Conservation (phyloP, 805 yeast genomes). For the Brettanomyces bruxellensis region DNA sequence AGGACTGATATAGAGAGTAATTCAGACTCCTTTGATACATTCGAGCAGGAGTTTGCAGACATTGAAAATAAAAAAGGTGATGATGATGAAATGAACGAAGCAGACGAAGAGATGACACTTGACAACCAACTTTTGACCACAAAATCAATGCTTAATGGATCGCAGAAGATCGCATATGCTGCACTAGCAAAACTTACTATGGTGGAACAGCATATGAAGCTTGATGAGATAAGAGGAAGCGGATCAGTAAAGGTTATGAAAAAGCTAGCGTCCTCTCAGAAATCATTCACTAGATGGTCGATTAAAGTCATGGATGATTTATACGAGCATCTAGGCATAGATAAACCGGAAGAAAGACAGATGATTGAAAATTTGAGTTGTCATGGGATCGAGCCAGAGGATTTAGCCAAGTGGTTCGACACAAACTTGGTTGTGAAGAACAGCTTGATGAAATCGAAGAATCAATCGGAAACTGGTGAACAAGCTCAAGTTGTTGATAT, state of each 20-base stretch:
- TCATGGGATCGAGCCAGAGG: slow-evolving; percentile 73
- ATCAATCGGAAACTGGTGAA: slow-evolving; percentile 3
- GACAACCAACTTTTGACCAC: slow-evolving; percentile 71
- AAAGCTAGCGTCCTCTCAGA: slow-evolving; percentile 57
- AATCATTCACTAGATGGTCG: slow-evolving; percentile 80
- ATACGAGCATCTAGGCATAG: slow-evolving; percentile 73
- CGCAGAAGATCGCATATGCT: slow-evolving; percentile 85
- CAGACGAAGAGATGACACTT: slow-evolving; percentile 34
- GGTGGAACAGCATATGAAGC: slow-evolving; percentile 73
- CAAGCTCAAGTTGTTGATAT: slow-evolving; percentile 17
- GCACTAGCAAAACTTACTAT: slow-evolving; percentile 72
- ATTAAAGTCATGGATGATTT: slow-evolving; percentile 59
- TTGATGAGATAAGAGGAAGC: slow-evolving; percentile 52
- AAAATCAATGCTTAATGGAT: slow-evolving; percentile 67
- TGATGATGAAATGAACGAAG: slow-evolving; percentile 2
- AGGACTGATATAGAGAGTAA: neutral
- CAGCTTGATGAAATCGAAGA: slow-evolving; percentile 30
- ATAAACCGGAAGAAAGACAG: slow-evolving; percentile 55
- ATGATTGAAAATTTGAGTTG: slow-evolving; percentile 84
- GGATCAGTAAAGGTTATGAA: slow-evolving; percentile 47
- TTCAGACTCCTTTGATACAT: too few relatives aligned
- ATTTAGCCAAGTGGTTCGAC: slow-evolving; percentile 55
- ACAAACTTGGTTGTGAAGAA: slow-evolving; percentile 35
- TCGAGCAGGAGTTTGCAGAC: too few relatives aligned
- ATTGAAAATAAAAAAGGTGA: too few relatives aligned